Evolutionary conservation across 805 yeast species (phyloP), one percentile per base, ranked within the genome.

Genomic region (Cyberlindnera mrakii): DNA sequence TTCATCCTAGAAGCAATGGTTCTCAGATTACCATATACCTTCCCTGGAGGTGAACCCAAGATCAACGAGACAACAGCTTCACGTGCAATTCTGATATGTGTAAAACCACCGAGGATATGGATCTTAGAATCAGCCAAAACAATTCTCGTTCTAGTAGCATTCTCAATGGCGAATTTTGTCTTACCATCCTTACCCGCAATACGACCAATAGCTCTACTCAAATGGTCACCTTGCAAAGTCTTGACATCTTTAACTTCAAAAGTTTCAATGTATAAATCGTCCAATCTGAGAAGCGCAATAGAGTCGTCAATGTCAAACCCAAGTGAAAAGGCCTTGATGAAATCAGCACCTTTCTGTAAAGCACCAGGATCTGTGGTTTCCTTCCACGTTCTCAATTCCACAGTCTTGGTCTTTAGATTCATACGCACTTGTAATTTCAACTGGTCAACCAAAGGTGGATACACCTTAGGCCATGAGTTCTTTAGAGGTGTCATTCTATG

Each of bases 111-210:
- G 42, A 93, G 72, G 49, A 93, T 93, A 65, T 93, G 99, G 57
- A 93, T 90, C 64, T 91, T 93, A 37, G 95, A 79, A 66, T 93
- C 99, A 0, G 99, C 99, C 53, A 93, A 73, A 20, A 93, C 99
- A 35, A 93, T 90, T 72, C 99, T 84, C 11, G 99, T 93, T 69
- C 98, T 80, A 18, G 98, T 91, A 15, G 99, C 97, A 61, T 93
- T 93, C 67, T 93, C 99, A 60, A 93, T 93, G 29, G 99, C 97
- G 65, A 91, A 93, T 70, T 91, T 93, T 49, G 98, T 93, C 67
- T 90, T 91, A 60, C 99, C 99, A 62, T 93, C 99, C 62, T 93
- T 95, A 65, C 99, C 99, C 13, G 99, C 99, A 66, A 93, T 93
- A 75, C 99, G 88, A 59, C 99, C 99, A 63, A 93, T 93, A 7